Percentiles rank a stretch among this genome's conserved stretches.
phyloP scores from a whole-genome alignment of 2,329 filamentous ascomycete species.

The Pseudogymnoascus sp. region DNA sequence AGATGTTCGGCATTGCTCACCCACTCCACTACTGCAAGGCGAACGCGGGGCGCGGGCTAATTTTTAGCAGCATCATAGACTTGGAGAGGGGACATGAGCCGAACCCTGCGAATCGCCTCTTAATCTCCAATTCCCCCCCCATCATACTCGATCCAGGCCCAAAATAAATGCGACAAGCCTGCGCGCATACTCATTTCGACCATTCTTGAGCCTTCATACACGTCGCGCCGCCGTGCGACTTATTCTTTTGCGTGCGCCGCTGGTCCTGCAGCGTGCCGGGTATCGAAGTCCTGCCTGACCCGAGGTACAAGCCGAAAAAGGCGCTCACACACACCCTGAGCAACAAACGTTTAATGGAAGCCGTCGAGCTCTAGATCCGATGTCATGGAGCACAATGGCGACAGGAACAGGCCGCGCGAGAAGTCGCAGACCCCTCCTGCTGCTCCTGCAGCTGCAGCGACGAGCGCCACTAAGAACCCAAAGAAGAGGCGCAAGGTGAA shows the following conservation, averaged over 20 bases:
- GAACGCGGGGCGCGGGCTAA: not conserved
- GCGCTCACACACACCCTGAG: constrained; percentile 6
- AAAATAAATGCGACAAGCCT: constrained; percentile 1
- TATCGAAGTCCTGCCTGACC: constrained; percentile 6
- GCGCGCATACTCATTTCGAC: not conserved
- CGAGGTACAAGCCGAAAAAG: constrained; percentile 7
- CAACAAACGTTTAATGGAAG: constrained; percentile 23
- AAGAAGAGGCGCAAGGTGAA: constrained; percentile 87
- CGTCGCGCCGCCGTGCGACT: constrained; percentile 3
- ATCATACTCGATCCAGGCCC: not conserved
- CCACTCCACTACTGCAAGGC: constrained; percentile 6
- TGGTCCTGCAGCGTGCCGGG: constrained; percentile 7
- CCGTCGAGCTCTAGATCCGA: constrained; percentile 27
- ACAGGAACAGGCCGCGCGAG: constrained; percentile 27
- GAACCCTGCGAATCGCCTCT: not conserved
- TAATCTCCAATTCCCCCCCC: not conserved
- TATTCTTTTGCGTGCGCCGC: constrained; percentile 2
- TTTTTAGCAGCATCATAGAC: constrained; percentile 6
- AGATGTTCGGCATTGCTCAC: constrained; percentile 3
- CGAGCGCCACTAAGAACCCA: constrained; percentile 46
- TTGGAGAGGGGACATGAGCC: constrained; percentile 2
- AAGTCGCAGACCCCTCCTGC: constrained; percentile 27
- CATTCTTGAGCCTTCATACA: not conserved
- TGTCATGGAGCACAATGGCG: constrained; percentile 31
- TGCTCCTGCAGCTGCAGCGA: constrained; percentile 19